Evolutionary conservation across 139 green algal species (phyloP).

Genomic region (Volvox africanus): DNA sequence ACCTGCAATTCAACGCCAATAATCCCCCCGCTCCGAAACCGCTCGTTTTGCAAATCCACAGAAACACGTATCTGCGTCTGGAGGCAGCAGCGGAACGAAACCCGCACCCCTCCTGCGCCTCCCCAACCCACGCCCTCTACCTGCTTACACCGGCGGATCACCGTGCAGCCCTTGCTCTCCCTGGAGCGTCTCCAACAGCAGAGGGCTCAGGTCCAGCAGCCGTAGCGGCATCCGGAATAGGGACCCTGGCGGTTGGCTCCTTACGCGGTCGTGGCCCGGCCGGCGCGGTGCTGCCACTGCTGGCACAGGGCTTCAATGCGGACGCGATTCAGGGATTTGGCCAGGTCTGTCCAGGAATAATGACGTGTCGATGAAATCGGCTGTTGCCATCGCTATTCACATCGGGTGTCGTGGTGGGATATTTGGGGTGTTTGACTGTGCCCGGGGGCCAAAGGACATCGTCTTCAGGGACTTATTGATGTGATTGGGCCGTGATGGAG

Average conservation of each 20-base stretch:
- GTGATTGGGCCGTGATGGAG: no score
- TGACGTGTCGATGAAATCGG: no score
- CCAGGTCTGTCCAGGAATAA: background rate
- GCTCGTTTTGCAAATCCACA: background rate
- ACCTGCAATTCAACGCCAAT: no score
- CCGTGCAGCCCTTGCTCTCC: background rate
- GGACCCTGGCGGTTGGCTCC: background rate
- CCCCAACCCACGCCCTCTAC: constrained; percentile 16
- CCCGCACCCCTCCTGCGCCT: constrained; percentile 33
- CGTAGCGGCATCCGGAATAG: background rate
- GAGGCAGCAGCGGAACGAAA: constrained; percentile 21
- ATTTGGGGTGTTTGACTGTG: no score
- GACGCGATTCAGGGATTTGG: constrained; percentile 29
- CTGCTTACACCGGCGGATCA: constrained; percentile 26
- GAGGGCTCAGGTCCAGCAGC: no score
- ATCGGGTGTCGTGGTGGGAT: no score
- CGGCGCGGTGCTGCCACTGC: constrained; percentile 22
- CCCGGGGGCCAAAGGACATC: no score
- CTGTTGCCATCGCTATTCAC: no score
- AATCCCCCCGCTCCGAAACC: no score
- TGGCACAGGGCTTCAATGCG: constrained; percentile 23
- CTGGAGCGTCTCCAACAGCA: background rate
- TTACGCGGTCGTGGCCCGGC: background rate
- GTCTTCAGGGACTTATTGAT: no score
- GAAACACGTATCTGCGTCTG: constrained; percentile 19